These are phyloP conservation scores for Chlorella sp. DNA, from an alignment of 139 green algal species.

Conservation along the genomic window DNA sequence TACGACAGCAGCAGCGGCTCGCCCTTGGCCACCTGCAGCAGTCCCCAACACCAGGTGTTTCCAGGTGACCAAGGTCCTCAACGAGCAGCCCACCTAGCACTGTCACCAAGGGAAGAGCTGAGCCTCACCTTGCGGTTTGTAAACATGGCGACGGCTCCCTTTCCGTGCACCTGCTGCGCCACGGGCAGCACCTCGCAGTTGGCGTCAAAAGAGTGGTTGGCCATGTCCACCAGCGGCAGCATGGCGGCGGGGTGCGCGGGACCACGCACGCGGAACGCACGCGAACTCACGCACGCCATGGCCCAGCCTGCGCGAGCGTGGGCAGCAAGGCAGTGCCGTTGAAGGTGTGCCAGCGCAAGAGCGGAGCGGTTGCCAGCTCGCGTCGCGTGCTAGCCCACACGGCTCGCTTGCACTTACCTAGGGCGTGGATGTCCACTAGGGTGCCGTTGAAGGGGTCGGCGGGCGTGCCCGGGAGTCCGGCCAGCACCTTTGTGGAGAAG, in stretches of 20 bases:
- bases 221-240: conserved; percentile 78
- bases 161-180: neutral
- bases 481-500: conserved; percentile 50
- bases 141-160: conserved; percentile 32
- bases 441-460: conserved; percentile 55
- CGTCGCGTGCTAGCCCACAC: neutral
- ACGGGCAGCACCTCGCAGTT: conserved; percentile 49
- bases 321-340: neutral
- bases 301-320: conserved; percentile 50
- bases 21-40: no score
- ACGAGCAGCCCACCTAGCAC: conserved; percentile 5
- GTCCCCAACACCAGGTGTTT: no score
- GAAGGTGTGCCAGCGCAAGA: neutral
- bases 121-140: conserved; percentile 26
- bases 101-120: no score
- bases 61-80: no score
- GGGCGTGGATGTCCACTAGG: conserved; percentile 58
- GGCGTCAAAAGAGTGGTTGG: conserved; percentile 66
- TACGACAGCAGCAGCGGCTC: conserved; percentile 73
- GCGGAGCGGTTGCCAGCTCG: neutral
- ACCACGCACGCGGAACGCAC: conserved; percentile 66
- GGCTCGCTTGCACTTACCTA: conserved; percentile 31
- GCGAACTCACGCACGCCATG: conserved; percentile 57
- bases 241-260: conserved; percentile 51
- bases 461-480: conserved; percentile 31